Evolutionary conservation across 2,329 filamentous ascomycete species (phyloP), one percentile per base, ranked within the genome.

Genomic region (Hypoxylon sp.): DNA sequence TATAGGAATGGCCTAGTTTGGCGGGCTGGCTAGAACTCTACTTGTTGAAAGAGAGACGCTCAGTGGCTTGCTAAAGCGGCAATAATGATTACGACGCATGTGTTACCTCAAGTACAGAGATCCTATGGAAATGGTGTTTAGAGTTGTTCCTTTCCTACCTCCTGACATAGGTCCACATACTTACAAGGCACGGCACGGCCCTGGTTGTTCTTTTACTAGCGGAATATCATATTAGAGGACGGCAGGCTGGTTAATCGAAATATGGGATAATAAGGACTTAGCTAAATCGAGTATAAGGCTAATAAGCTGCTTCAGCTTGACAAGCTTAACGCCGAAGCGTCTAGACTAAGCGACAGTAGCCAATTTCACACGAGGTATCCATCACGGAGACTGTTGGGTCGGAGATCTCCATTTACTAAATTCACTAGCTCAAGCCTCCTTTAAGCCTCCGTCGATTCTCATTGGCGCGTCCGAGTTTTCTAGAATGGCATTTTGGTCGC

Each of bases 271-370:
- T 13, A 4, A 39, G 50, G 44, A 27, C 24, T 6, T 42, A n/a
- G 24, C 39, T 46, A 32, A 8, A 19, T 32, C 31, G 31, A 32
- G 31, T 46, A 46, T 46, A 17, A 27, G 21, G 11, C 31, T 54
- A 53, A 64, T 17, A 2, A 53, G 37, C 50, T 50, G 55, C 55
- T 27, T 65, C 44, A 60, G 55, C 50, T 65, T 50, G 32, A 42
- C 44, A 48, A 17, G n/a, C 62, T 61, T 61, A 66, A 69, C 55
- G 58, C 62, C 57, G 66, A 65, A 29, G 57, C 35, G n/a, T 29
- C 21, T 44, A 48, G 39, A 48, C 47, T 47, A 65, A 54, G 44
- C 35, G 42, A 32, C 21, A 48, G 27, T 46, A 17, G 44, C 24
- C 35, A 48, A 39, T 52, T 37, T 19, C 10, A 54, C 10, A 47